Evolutionary conservation across 345 rosid genomes (phyloP), one percentile per base, ranked within the genome.

Genomic region (Populus euphratica): DNA sequence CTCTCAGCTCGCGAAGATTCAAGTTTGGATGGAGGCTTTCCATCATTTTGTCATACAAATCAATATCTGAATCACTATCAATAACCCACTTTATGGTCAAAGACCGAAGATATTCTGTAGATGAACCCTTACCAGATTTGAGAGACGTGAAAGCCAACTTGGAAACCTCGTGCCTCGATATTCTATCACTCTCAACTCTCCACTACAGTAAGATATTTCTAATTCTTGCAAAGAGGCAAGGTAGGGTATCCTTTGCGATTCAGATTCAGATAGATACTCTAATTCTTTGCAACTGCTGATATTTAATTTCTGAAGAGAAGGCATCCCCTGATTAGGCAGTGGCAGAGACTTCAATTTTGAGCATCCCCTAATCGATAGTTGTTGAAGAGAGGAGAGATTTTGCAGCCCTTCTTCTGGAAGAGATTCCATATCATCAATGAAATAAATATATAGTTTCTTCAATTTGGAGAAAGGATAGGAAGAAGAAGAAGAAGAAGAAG

Each of bases 341-440:
- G 16, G 56, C 41, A 77, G 49, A 38, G 27, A 35, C 8, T 17
- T 35, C 25, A 77, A 13, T 43, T 2, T 36, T 8, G 54, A 47
- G 68, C 76, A 78, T 10, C 1, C 6, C 9, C 2, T 0, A 33
- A 74, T 7, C 1, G 49, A 0, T 13, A 79, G 62, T 16, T 21
- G 7, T 36, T 65, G 7, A 2, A 80, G 76, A 29, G 72, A 76
- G 70, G 61, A 50, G 31, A 80, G 72, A 36, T 50, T 74, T 36
- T 11, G 64, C 25, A 73, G 68, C 54, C 35, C 27, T 41, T 70
- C 72, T 20, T 75, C 75, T 2, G 66, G 56, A 0, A 64, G 2
- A 62, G 5, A 74, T 14, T 75, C 67, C 10, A 47, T 41, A 43
- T 68, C 74, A 0, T 69, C n/a, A 27, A 69, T 63, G 0, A 6